Conservation (phyloP, 2,329 filamentous ascomycete species). For the Venturia pyrina region DNA sequence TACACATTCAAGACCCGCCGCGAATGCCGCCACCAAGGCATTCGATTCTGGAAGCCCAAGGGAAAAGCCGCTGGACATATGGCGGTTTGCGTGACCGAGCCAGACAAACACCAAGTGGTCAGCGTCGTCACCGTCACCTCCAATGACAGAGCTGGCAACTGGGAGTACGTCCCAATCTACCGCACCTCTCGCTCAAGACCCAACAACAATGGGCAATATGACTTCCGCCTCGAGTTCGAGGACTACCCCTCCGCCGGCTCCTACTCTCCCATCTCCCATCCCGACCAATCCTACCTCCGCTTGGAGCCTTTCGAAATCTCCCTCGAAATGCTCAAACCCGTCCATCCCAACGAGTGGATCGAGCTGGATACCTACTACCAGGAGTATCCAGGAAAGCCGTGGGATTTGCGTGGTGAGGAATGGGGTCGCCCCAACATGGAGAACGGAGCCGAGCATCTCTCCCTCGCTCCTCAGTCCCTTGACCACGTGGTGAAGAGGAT, state of each 20-base stretch:
- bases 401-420: background rate
- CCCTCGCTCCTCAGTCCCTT: background rate
- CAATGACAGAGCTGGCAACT: background rate
- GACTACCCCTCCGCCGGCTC: background rate
- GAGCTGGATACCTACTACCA: background rate
- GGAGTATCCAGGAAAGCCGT: background rate
- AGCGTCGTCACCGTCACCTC: background rate
- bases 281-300: background rate
- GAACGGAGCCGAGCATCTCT: background rate
- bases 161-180: background rate
- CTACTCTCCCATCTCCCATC: background rate
- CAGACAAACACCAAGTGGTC: background rate
- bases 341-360: background rate
- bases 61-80: background rate
- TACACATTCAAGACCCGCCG: background rate
- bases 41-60: background rate
- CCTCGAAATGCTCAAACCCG: background rate
- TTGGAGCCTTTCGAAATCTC: background rate
- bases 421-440: background rate
- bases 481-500: background rate
- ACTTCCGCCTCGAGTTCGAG: background rate
- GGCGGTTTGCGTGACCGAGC: background rate
- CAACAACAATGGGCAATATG: background rate
- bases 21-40: background rate
- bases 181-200: background rate